phyloP scores from a whole-genome alignment of 805 yeast genomes.

The Cephaloascus albidus region DNA sequence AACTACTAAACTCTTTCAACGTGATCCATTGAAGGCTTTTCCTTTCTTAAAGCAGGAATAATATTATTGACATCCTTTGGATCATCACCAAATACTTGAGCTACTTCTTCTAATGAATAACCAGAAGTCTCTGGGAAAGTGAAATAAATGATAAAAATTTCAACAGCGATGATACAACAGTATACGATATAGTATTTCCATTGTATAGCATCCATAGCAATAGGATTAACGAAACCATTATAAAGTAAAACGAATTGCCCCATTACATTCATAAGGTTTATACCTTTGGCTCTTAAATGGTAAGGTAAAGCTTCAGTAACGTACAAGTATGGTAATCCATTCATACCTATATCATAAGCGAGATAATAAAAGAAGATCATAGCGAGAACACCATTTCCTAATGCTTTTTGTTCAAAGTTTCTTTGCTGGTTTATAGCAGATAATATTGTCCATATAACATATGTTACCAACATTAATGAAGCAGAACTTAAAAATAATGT shows the following conservation, averaged over 20 bases:
- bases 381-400: slow-evolving; percentile 38
- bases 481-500: slow-evolving; percentile 22
- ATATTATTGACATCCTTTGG: too few species aligned
- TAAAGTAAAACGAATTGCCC: slow-evolving; percentile 10
- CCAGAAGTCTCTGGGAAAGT: slow-evolving; percentile 33
- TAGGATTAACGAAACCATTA: slow-evolving; percentile 20
- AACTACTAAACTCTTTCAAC: too few species aligned
- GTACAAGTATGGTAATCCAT: slow-evolving; percentile 37
- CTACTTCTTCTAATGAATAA: slow-evolving; percentile 32
- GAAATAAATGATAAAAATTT: slow-evolving; percentile 18
- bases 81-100: slow-evolving; percentile 28
- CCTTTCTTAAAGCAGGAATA: too few species aligned
- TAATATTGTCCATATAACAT: slow-evolving; percentile 32
- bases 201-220: slow-evolving; percentile 29
- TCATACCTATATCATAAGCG: slow-evolving; percentile 30
- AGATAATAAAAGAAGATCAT: slow-evolving; percentile 39
- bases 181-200: slow-evolving; percentile 36
- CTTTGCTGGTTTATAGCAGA: slow-evolving; percentile 37
- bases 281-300: slow-evolving; percentile 31
- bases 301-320: slow-evolving; percentile 28
- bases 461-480: slow-evolving; percentile 24
- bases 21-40: too few species aligned
- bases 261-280: slow-evolving; percentile 15
- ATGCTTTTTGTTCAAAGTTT: slow-evolving; percentile 25
- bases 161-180: slow-evolving; percentile 19